Evolutionary conservation across 2,329 filamentous ascomycete species (phyloP), one percentile per base, ranked within the genome.

Genomic region (Sporothrix euskadiensis): DNA sequence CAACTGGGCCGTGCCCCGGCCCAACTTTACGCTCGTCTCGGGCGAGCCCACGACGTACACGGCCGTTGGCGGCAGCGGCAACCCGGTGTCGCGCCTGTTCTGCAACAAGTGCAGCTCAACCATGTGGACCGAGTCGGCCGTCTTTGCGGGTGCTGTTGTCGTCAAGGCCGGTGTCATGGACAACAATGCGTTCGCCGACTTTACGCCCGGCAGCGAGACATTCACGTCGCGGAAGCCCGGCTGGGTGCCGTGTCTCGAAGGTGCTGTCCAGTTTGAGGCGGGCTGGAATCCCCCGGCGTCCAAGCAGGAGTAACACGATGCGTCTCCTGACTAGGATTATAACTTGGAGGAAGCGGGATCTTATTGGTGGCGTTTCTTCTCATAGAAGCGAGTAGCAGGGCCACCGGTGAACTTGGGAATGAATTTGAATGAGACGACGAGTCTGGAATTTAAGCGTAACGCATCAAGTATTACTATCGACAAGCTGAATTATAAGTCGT

Each of bases 121-220:
- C 12, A 32, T 69, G 65, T 69, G 65, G 65, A 69, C 65, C 3
- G 65, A 69, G 65, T 69, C 65, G 26, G 14, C 65, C 6, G 3
- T 32, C 7, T 69, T 54, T 52, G 65, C 14, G 12, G 65, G 44
- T 3, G 10, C 39, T 5, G 65, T 69, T 12, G 44, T 69, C 14
- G 44, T 69, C 65, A 69, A 69, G 44, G 65, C 65, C 14, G 65
- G 65, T 26, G 65, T 69, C 14, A 52, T 69, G 44, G 65, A 69
- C 44, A 44, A 69, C 44, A 32, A 52, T 12, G 65, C 44, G 39
- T 52, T 69, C 7, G 26, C 26, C 26, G 44, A 69, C 14, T 69
- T 69, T 7, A 5, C 26, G 44, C 65, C 65, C 7, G 44, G 16
- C 26, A 35, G 14, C 65, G 65, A 69, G 65, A 69, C 65, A 0